phyloP scores from a whole-genome alignment of 2,329 filamentous ascomycete genomes.

The Monilinia fructicola region DNA sequence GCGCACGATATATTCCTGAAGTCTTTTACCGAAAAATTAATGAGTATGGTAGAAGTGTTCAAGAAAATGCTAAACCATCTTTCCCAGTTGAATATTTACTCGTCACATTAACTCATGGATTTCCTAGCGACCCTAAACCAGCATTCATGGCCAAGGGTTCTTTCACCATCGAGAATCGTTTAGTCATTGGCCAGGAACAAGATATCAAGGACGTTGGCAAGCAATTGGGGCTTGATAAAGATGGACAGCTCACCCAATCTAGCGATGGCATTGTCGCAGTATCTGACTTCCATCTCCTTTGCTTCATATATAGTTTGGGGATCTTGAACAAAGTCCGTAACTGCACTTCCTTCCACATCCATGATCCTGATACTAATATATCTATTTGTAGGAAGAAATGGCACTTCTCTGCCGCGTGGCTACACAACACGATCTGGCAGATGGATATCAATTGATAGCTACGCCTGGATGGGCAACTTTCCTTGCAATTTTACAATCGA shows the following conservation, averaged over 20 bases:
- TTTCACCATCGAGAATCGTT: constrained; percentile 91
- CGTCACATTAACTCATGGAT: constrained; percentile 93
- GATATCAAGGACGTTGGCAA: constrained; percentile 69
- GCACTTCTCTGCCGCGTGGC: constrained; percentile 82
- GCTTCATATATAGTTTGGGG: constrained; percentile 76
- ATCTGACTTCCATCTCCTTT: constrained; percentile 94
- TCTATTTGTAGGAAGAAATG: constrained; percentile 73
- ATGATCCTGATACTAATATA: constrained; percentile 24
- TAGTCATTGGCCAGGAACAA: constrained; percentile 81
- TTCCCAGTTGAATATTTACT: constrained; percentile 97
- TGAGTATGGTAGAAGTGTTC: constrained; percentile 93
- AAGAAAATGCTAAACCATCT: constrained; percentile 93
- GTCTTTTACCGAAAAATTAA: constrained; percentile 96
- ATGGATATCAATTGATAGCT: constrained; percentile 79
- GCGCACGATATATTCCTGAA: constrained; percentile 88
- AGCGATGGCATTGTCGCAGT: constrained; percentile 65
- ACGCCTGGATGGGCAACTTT: constrained; percentile 93
- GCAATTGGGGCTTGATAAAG: constrained; percentile 59
- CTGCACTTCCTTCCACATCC: constrained; percentile 28
- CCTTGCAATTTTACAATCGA: constrained; percentile 89
- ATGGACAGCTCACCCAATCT: constrained; percentile 57
- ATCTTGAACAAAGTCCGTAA: constrained; percentile 77
- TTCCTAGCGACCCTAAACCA: constrained; percentile 77
- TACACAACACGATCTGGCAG: constrained; percentile 73
- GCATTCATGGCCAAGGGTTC: constrained; percentile 64